phyloP scores from a whole-genome alignment of 192 early-diverging fungal genomes.

The Linnemannia elongata region DNA sequence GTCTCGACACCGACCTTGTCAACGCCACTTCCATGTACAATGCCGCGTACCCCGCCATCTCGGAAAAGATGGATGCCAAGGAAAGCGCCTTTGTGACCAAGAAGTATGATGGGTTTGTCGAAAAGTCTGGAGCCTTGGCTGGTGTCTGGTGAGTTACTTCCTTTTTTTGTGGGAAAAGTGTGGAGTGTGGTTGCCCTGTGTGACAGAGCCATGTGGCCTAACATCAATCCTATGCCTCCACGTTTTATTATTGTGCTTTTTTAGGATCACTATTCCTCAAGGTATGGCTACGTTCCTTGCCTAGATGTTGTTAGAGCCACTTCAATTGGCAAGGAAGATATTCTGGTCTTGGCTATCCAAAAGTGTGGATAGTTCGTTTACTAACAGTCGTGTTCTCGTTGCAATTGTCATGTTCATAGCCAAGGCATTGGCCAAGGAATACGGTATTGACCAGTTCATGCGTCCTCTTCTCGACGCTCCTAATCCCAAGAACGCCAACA shows the following conservation, averaged over 20 bases:
- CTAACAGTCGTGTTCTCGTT: background rate
- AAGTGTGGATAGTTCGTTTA: background rate
- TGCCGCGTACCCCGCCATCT: constrained; percentile 55
- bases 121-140: constrained; percentile 41
- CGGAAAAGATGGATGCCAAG: constrained; percentile 56
- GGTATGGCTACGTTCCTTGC: background rate
- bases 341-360: background rate
- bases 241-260: background rate
- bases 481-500: background rate
- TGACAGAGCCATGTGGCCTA: constrained; percentile 27
- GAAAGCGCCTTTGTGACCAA: constrained; percentile 34
- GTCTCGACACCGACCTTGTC: constrained; percentile 52
- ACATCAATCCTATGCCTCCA: background rate
- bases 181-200: background rate
- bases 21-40: constrained; percentile 58
- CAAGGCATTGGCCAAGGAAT: constrained; percentile 45
- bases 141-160: constrained; percentile 44
- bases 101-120: constrained; percentile 34
- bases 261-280: constrained; percentile 50
- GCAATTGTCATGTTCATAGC: constrained; percentile 7
- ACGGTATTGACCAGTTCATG: constrained; percentile 51
- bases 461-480: constrained; percentile 39
- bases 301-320: background rate
- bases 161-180: background rate
- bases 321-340: background rate